Evolutionary conservation across 78 protist genomes (phyloP).

Genomic region (Acrasis kona): DNA sequence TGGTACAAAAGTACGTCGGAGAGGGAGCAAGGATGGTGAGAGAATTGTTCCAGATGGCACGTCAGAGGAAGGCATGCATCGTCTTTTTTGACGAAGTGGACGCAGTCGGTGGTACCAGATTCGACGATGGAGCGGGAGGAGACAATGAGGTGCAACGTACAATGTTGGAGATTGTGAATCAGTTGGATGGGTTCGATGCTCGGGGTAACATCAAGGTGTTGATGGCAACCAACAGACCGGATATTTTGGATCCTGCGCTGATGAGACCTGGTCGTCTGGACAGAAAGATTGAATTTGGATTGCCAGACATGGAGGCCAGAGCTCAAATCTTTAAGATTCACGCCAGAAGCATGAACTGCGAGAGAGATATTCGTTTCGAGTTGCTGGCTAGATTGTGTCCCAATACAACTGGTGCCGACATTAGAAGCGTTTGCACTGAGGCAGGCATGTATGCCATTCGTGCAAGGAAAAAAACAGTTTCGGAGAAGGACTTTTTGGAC

Average conservation of each 20-base stretch:
- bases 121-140: constrained; percentile 93
- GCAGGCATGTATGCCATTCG: constrained; percentile 91
- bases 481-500: constrained; percentile 96
- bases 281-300: constrained; percentile 92
- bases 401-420: constrained; percentile 86
- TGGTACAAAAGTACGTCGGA: constrained; percentile 96
- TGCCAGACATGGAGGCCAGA: constrained; percentile 95
- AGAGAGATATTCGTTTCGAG: constrained; percentile 93
- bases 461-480: constrained; percentile 58
- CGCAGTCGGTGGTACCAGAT: constrained; percentile 93
- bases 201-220: constrained; percentile 98
- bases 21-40: constrained; percentile 99
- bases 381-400: constrained; percentile 98
- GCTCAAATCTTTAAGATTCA: constrained; percentile 88
- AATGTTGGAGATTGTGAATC: constrained; percentile 98
- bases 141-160: constrained; percentile 99
- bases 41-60: constrained; percentile 97
- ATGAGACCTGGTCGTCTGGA: constrained; percentile 98
- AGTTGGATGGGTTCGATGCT: constrained; percentile 98
- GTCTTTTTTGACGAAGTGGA: constrained; percentile 99
- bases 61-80: constrained; percentile 92
- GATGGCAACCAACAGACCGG: constrained; percentile 95
- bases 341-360: constrained; percentile 72
- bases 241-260: constrained; percentile 97
- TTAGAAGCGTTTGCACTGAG: constrained; percentile 65